Evolutionary conservation across 2,329 filamentous ascomycete genomes (phyloP).

Genomic region (Thielaviopsis euricoi): DNA sequence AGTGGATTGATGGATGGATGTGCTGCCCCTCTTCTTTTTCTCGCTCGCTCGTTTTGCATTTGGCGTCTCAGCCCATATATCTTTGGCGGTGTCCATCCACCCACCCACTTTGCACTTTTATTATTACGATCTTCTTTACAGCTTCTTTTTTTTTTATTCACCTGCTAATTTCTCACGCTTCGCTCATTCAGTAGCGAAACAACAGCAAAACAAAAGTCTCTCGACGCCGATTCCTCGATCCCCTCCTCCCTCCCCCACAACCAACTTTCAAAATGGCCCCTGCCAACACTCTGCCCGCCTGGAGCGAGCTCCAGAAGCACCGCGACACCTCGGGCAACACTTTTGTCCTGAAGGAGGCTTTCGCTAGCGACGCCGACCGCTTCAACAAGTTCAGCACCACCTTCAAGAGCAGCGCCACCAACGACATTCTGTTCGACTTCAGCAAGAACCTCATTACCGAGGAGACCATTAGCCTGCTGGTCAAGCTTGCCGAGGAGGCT

Average conservation of each 20-base stretch:
- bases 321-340: conserved; percentile 73
- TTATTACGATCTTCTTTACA: neutral
- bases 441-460: conserved; percentile 97
- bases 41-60: neutral
- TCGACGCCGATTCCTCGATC: neutral
- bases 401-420: conserved; percentile 66
- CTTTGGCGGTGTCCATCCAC: neutral
- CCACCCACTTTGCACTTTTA: neutral
- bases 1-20: neutral
- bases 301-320: conserved; percentile 82
- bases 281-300: conserved; percentile 70
- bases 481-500: conserved; percentile 84
- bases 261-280: conserved; percentile 46
- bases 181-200: neutral
- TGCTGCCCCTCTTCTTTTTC: neutral
- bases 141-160: neutral
- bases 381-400: conserved; percentile 82
- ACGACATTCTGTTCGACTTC: conserved; percentile 93
- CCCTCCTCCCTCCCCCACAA: neutral
- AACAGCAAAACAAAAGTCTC: neutral
- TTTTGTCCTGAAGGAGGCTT: conserved; percentile 86
- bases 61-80: neutral
- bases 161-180: neutral
- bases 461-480: conserved; percentile 72
- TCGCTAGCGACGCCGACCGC: conserved; percentile 70